phyloP scores from a whole-genome alignment of 2,329 filamentous ascomycete genomes.

The Pseudocercospora ulei region DNA sequence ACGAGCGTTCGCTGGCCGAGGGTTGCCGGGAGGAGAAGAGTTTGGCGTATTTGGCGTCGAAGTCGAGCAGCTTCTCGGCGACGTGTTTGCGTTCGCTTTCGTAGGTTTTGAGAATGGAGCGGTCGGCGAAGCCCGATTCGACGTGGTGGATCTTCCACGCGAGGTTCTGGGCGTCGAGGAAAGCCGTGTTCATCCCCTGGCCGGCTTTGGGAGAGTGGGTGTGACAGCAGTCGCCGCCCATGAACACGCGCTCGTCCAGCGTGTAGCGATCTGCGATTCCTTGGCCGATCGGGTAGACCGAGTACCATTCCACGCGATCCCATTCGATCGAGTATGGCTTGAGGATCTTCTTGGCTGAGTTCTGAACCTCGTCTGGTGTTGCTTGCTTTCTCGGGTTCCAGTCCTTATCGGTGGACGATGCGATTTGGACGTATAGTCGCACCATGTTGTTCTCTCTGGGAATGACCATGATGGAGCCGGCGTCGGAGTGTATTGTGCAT shows the following conservation, averaged over 20 bases:
- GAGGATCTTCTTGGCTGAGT: slow-evolving; percentile 49
- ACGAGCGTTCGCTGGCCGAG: slow-evolving; percentile 60
- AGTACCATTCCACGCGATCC: slow-evolving; percentile 58
- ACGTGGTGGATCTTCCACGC: slow-evolving; percentile 96
- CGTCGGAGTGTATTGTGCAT: slow-evolving; percentile 57
- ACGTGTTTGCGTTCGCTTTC: slow-evolving; percentile 76
- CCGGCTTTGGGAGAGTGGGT: slow-evolving; percentile 56
- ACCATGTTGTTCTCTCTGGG: slow-evolving; percentile 48
- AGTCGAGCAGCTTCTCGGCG: slow-evolving; percentile 72
- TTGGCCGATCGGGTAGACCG: slow-evolving; percentile 56
- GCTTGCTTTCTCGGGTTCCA: slow-evolving; percentile 53
- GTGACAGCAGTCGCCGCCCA: slow-evolving; percentile 57
- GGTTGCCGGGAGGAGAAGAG: slow-evolving; percentile 74
- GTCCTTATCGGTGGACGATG: slow-evolving; percentile 52
- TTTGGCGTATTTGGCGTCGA: slow-evolving; percentile 82
- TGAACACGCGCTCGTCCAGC: slow-evolving; percentile 55
- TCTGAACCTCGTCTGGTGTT: slow-evolving; percentile 51
- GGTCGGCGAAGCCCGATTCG: slow-evolving; percentile 67
- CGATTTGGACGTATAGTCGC: slow-evolving; percentile 51
- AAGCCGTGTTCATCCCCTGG: slow-evolving; percentile 55
- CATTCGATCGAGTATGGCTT: slow-evolving; percentile 53
- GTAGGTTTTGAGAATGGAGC: slow-evolving; percentile 70
- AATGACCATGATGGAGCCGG: slow-evolving; percentile 56
- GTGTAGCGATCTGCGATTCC: slow-evolving; percentile 57
- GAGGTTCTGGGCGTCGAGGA: slow-evolving; percentile 64